Base-by-base conservation (phyloP, 2,329 filamentous ascomycete species). In the Arthrobotrys entomopaga region DNA sequence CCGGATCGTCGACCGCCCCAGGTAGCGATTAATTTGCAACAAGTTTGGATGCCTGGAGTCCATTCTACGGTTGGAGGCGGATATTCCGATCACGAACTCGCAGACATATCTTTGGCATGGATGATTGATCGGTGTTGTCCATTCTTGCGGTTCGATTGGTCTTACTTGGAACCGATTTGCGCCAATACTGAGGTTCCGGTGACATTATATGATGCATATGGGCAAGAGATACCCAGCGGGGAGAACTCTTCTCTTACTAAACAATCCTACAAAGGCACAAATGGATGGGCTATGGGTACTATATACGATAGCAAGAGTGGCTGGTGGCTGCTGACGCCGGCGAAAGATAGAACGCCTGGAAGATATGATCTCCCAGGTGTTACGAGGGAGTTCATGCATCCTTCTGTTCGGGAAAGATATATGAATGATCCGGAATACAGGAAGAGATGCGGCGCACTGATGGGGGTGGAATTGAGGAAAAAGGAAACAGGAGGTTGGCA, bases 41-140 rank as follows among this genome's bases (percentile, higher is more conserved):
- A 76, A 49, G 40, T 67, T 13, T 75, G 71, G 64, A 74, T 75
- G 64, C 65, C 65, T 1, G 71, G 71, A 20, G 81, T 81, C 2
- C 84, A 86, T 77, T 81, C 81, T 20, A 85, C 85, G 73, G 79
- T 85, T 40, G 78, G 78, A 22, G 84, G 84, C 40, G 82, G 83
- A 3, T 84, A 84, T 71, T 81, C 82, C 48, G 84, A 85, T 75
- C 82, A 84, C 74, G 82, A 84, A 52, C 80, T 85, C 19, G 82
- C 84, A 6, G 84, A 85, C 75, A 82, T 85, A 48, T 82, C 82
- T 13, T 79, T 85, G 16, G 83, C 83, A 1, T 85, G 84, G 84
- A 85, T 85, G 84, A 83, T 85, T 79, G 80, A 83, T 74, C 79
- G 82, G 43, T 80, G 83, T 29, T 67, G 80, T 7, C 75, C 79